Evolutionary conservation across 768 basidiomycete species (phyloP), one percentile per base, ranked within the genome.

Genomic region (Podaxis sp.): DNA sequence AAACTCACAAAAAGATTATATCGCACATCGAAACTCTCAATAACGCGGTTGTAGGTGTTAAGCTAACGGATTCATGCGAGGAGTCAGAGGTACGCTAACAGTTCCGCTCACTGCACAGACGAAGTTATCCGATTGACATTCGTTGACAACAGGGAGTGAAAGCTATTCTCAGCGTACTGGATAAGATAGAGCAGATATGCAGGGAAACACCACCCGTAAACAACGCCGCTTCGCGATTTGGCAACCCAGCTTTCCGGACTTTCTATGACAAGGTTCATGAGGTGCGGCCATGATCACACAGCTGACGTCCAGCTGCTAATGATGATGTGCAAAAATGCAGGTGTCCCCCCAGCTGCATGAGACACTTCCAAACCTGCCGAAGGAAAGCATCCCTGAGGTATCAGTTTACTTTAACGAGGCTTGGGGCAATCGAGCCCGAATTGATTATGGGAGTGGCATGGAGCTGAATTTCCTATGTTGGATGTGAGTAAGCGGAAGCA

Each of bases 401-500:
- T 84, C 87, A 2, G 81, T 79, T 0, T 99, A 99, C 72, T 90
- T 99, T 70, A 76, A 80, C 40, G 93, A 96, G 71, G 77, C 88
- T 15, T 99, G 96, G 96, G 97, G 97, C 0, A 97, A 92, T 73
- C 79, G 90, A 30, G 85, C 89, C 53, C 81, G 97, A 8, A 95
- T 99, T 59, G 97, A 99, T 75, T 99, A 99, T 75, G 97, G 97
- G n/a, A 97, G 95, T 69, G 97, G 97, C 13, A 99, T 99, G 96
- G 97, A 99, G 71, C 82, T 99, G 49, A 96, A 98, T 75, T 99
- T 98, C 70, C 64, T 99, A 2, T 98, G 96, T 69, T 98, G 95
- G 95, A 71, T 99, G 96, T 97, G 72, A 67, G 93, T 79, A 65
- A 2, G 30, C 15, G 64, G 22, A 52, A 46, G 38, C 8, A 13